These are phyloP conservation scores for Coemansia sp. DNA, from an alignment of 192 early-diverging fungal genomes.

Conservation along the genomic window DNA sequence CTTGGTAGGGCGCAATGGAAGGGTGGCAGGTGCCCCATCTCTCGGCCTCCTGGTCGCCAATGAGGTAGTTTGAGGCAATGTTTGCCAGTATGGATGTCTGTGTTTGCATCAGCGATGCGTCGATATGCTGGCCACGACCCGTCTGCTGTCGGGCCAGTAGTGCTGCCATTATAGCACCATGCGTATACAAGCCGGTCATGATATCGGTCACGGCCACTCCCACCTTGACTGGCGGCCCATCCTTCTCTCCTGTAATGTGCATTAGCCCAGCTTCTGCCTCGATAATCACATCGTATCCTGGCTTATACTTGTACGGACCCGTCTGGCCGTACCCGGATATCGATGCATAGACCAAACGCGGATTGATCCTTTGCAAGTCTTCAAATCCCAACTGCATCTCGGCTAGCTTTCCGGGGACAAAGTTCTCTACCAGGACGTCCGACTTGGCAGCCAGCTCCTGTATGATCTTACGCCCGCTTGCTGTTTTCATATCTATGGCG, in stretches of 20 bases:
- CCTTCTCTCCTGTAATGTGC: slow-evolving; percentile 90
- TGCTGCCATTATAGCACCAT: slow-evolving; percentile 89
- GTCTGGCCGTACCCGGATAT: slow-evolving; percentile 83
- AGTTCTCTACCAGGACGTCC: slow-evolving; percentile 92
- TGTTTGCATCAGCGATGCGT: slow-evolving; percentile 83
- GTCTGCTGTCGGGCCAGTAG: slow-evolving; percentile 65
- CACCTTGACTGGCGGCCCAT: slow-evolving; percentile 85
- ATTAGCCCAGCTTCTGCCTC: slow-evolving; percentile 91
- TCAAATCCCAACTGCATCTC: slow-evolving; percentile 75
- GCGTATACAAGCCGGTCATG: slow-evolving; percentile 78
- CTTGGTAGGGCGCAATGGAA: slow-evolving; percentile 92
- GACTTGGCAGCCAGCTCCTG: slow-evolving; percentile 60
- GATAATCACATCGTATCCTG: slow-evolving; percentile 90
- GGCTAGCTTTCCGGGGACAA: slow-evolving; percentile 82
- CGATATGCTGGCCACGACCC: slow-evolving; percentile 77
- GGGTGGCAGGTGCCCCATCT: slow-evolving; percentile 87
- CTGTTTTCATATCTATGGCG: slow-evolving; percentile 76
- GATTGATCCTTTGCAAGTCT: slow-evolving; percentile 64
- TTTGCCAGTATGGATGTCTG: slow-evolving; percentile 88
- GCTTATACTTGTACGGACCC: slow-evolving; percentile 73
- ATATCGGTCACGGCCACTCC: slow-evolving; percentile 94
- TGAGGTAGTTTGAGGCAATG: slow-evolving; percentile 83
- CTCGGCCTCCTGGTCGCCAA: slow-evolving; percentile 74
- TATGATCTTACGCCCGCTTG: slow-evolving; percentile 63
- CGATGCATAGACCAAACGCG: slow-evolving; percentile 81